These are phyloP conservation scores for Candida quercuum DNA, from an alignment of 805 yeast species.

Conservation along the genomic window DNA sequence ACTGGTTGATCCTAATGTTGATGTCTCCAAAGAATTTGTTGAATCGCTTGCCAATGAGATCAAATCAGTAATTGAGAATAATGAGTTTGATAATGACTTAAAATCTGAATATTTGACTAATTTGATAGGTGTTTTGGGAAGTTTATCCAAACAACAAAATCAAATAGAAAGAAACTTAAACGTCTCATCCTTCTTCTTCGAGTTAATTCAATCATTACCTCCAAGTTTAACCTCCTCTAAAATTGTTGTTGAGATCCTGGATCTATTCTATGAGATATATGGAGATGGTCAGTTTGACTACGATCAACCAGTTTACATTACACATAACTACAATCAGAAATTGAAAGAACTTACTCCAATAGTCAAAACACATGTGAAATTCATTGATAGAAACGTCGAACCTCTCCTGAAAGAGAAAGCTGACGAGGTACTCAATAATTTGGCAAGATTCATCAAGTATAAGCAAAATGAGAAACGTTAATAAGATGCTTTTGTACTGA, in stretches of 20 bases:
- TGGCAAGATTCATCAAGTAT: constrained; percentile 74
- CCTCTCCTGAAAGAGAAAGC: constrained; percentile 54
- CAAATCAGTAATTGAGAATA: constrained; percentile 8
- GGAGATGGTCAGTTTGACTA: constrained; percentile 66
- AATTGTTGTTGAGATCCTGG: constrained; percentile 53
- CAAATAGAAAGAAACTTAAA: constrained; percentile 37
- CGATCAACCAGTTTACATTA: constrained; percentile 63
- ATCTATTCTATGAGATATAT: constrained; percentile 70
- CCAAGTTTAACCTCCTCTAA: constrained; percentile 25
- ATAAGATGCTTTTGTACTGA: neutral
- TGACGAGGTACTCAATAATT: constrained; percentile 60
- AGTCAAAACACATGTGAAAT: constrained; percentile 50
- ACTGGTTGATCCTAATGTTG: constrained; percentile 21
- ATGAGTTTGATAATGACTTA: constrained; percentile 20
- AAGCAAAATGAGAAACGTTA: constrained; percentile 46
- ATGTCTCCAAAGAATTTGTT: constrained; percentile 24
- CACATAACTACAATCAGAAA: constrained; percentile 37
- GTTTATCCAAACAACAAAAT: constrained; percentile 41
- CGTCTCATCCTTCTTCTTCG: constrained; percentile 41
- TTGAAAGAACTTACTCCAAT: constrained; percentile 40
- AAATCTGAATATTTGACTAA: constrained; percentile 36
- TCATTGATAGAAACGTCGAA: constrained; percentile 60
- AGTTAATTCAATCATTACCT: constrained; percentile 23
- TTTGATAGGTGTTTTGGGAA: constrained; percentile 48
- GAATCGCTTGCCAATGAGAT: constrained; percentile 18